Evolutionary conservation across 2,329 filamentous ascomycete species (phyloP).

Genomic region (Diaporthe citriasiana): DNA sequence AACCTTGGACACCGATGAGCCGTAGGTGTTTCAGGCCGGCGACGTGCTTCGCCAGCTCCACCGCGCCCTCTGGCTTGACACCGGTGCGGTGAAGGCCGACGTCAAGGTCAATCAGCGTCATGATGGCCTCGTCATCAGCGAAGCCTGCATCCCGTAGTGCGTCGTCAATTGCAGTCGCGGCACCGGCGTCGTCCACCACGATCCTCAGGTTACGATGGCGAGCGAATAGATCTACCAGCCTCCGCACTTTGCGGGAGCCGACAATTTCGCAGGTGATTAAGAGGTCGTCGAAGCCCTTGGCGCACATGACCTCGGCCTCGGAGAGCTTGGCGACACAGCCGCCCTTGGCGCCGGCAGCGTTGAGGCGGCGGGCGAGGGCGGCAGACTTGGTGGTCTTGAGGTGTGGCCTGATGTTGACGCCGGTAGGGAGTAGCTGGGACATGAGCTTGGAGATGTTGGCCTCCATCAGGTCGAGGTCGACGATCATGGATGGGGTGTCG

Average conservation of each 20-base stretch:
- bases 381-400: constrained; percentile 68
- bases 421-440: constrained; percentile 59
- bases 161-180: constrained; percentile 60
- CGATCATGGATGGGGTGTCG: constrained; percentile 70
- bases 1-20: constrained; percentile 65
- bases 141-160: constrained; percentile 55
- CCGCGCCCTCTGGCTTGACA: constrained; percentile 57
- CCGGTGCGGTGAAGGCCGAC: constrained; percentile 66
- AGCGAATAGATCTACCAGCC: constrained; percentile 61
- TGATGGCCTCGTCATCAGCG: constrained; percentile 51
- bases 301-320: constrained; percentile 60
- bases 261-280: constrained; percentile 67
- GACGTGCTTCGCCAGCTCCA: constrained; percentile 57
- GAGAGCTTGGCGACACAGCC: constrained; percentile 67
- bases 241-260: constrained; percentile 59
- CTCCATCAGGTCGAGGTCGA: constrained; percentile 66
- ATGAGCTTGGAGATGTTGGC: constrained; percentile 64
- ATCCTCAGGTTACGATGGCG: constrained; percentile 56
- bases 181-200: constrained; percentile 62
- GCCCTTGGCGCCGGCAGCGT: constrained; percentile 62
- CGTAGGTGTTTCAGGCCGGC: constrained; percentile 53
- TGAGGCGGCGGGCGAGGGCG: constrained; percentile 59
- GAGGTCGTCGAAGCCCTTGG: constrained; percentile 61
- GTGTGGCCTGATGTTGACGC: constrained; percentile 62
- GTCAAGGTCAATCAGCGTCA: constrained; percentile 62